Evolutionary conservation across 78 protist species (phyloP).

Genomic region (Tieghemostelium lacteum): DNA sequence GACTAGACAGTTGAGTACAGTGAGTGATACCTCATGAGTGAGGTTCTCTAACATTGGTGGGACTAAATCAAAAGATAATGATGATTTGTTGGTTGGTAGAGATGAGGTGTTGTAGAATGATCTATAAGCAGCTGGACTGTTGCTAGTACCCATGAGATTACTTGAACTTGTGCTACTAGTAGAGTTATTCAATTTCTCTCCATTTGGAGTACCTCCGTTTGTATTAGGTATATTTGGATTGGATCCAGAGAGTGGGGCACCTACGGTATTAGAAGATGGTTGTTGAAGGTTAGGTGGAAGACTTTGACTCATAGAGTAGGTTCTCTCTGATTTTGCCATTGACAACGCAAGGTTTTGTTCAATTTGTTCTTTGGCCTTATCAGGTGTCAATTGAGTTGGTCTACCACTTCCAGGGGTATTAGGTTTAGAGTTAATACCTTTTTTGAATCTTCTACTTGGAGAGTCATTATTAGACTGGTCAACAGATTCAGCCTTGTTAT

Average conservation of each 20-base stretch:
- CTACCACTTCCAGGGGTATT: not conserved
- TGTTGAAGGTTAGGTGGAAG: not conserved
- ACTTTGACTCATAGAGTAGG: not conserved
- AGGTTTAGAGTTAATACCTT: not conserved
- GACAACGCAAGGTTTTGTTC: constrained; percentile 28
- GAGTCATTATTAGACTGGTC: not conserved
- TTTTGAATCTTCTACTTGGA: not conserved
- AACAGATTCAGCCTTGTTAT: too few relatives aligned
- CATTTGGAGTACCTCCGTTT: too few relatives aligned
- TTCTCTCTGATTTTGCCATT: constrained; percentile 16
- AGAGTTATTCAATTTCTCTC: not conserved
- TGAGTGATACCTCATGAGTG: constrained; percentile 29
- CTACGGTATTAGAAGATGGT: not conserved
- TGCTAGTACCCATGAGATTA: not conserved
- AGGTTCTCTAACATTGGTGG: constrained; percentile 31
- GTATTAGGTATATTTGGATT: too few relatives aligned
- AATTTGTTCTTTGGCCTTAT: constrained; percentile 24
- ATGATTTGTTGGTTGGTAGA: not conserved
- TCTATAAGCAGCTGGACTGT: not conserved
- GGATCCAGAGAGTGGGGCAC: not conserved
- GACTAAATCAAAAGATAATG: not conserved
- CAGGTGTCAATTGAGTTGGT: not conserved
- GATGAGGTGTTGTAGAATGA: not conserved
- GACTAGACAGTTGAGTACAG: constrained; percentile 20
- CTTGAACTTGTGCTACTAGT: not conserved